Evolutionary conservation across 1,139 yeast species (phyloP).

Genomic region (Geotrichum restrictum): DNA sequence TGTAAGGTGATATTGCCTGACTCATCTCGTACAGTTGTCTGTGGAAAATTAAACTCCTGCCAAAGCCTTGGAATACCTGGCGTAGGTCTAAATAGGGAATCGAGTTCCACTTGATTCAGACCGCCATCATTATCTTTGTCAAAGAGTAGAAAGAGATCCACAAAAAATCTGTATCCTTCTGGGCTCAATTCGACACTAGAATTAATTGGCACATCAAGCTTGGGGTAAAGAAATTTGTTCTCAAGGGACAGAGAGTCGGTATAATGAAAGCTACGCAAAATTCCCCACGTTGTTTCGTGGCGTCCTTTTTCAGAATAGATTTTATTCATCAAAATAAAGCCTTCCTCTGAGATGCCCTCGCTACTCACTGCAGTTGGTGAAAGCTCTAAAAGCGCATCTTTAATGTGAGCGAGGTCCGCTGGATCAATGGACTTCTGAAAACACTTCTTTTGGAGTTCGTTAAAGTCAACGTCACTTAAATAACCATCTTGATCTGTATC

Average conservation of each 20-base stretch:
- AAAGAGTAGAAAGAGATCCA: constrained; percentile 78
- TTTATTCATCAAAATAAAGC: constrained; percentile 72
- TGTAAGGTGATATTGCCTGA: constrained; percentile 85
- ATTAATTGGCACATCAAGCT: constrained; percentile 67
- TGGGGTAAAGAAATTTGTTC: constrained; percentile 73
- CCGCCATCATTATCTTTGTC: constrained; percentile 97
- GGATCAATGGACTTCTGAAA: constrained; percentile 59
- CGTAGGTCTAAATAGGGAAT: constrained; percentile 71
- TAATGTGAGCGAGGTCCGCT: constrained; percentile 51
- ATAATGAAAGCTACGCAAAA: constrained; percentile 77
- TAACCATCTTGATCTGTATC: constrained; percentile 89
- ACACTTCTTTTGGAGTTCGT: constrained; percentile 66
- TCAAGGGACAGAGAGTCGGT: constrained; percentile 84
- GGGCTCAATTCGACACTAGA: constrained; percentile 91
- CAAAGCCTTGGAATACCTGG: constrained; percentile 89
- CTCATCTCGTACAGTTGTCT: constrained; percentile 82
- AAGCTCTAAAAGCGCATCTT: constrained; percentile 35
- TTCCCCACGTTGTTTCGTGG: constrained; percentile 96
- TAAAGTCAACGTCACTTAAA: constrained; percentile 65
- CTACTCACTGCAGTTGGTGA: constrained; percentile 28
- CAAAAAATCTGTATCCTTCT: constrained; percentile 85
- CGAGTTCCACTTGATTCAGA: constrained; percentile 65
- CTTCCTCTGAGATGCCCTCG: constrained; percentile 65
- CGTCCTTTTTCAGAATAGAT: constrained; percentile 85
- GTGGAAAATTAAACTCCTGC: constrained; percentile 81